phyloP scores from a whole-genome alignment of 768 basidiomycete species.

The Tylopilus balloui region DNA sequence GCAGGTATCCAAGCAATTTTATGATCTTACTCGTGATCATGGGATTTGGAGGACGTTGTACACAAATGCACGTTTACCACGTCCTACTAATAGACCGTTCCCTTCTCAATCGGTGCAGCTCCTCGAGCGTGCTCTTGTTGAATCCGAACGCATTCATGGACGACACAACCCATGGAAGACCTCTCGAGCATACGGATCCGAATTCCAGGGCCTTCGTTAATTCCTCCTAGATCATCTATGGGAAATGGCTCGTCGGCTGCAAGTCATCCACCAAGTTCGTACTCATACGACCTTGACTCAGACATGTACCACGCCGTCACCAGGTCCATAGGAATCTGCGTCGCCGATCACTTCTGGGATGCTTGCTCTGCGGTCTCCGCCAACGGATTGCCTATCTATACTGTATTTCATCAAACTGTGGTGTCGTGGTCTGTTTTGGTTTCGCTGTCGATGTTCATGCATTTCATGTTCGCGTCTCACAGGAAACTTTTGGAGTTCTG shows the following conservation, averaged over 20 bases:
- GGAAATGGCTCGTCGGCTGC: neutral
- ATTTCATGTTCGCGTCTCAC: too few relatives aligned
- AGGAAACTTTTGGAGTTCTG: neutral
- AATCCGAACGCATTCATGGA: neutral
- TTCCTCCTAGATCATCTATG: neutral
- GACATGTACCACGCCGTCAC: neutral
- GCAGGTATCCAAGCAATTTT: neutral
- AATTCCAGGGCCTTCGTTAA: accelerated
- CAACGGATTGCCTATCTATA: neutral
- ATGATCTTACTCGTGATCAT: neutral
- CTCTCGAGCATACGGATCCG: neutral
- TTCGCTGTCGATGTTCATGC: too few relatives aligned
- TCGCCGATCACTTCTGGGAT: neutral
- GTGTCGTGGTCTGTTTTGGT: too few relatives aligned
- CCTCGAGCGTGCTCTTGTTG: neutral
- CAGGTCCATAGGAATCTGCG: neutral
- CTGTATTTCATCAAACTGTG: neutral
- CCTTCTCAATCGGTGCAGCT: neutral
- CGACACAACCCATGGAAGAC: neutral
- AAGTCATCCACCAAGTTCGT: neutral
- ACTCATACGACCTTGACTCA: neutral
- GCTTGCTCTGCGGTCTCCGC: neutral
- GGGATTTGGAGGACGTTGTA: neutral
- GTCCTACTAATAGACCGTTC: neutral
- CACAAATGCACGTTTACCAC: neutral